Evolutionary conservation across 2,329 filamentous ascomycete species (phyloP), one percentile per base, ranked within the genome.

Genomic region (Neoarthrinium moseri): DNA sequence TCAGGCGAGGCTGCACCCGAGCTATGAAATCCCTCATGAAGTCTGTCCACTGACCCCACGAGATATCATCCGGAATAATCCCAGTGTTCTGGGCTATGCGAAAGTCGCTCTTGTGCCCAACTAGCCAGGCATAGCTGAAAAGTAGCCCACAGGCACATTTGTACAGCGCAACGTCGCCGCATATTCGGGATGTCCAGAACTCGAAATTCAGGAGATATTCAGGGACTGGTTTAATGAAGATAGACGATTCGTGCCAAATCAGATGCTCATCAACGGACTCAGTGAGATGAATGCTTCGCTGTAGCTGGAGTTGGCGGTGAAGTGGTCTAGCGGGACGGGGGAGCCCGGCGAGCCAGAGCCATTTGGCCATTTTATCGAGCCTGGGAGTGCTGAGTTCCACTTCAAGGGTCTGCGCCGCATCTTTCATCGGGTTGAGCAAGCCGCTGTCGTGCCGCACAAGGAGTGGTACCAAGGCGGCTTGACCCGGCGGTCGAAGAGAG

Each of bases 261-360:
- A 70, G 63, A 41, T 71, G 69, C 21, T 71, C 56, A 22, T 68
- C 63, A 7, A 66, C 53, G 10, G 56, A 59, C 43, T 72, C 69
- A 17, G 64, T 68, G 36, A 71, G 51, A 24, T 56, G 45, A 26
- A 71, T 64, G 2, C 66, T 59, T 32, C 66, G 57, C 1, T 47
- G 52, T 24, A 65, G 51, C 11, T 66, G 50, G 10, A 59, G 43
- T 39, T 71, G 67, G 39, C 69, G 56, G 45, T 70, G 66, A 17
- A 71, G 54, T 17, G 65, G 62, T 3, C 61, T 60, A n/a, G 66
- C 67, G 7, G 67, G 67, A 61, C 61, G 61, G 11, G 61, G 60
- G 5, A 58, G 59, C 6, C 63, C 64, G 45, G 47, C 60, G 17
- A 57, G 22, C 63, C 61, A 63, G 7, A 66, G 52, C 55, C 53